Conservation (phyloP, 192 early-diverging fungal species). For the Coemansia sp. region DNA sequence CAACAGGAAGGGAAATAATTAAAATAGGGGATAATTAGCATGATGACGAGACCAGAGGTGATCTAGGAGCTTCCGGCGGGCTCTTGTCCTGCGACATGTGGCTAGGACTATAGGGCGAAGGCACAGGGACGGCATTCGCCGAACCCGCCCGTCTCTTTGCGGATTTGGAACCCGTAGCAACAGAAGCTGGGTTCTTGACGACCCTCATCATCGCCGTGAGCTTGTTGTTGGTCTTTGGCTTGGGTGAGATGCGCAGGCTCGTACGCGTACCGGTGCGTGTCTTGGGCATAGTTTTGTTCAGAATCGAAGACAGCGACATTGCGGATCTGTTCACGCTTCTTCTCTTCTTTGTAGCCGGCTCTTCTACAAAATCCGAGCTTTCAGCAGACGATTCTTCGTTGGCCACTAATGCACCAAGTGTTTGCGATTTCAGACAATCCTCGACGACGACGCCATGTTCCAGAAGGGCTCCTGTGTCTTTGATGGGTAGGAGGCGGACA, state of each 20-base stretch:
- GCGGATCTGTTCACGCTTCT: not conserved
- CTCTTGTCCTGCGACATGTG: not conserved
- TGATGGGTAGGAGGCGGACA: conserved; percentile 29
- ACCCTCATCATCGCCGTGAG: conserved; percentile 47
- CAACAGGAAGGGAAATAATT: not conserved
- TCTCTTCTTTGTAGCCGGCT: not conserved
- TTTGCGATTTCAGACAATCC: not conserved
- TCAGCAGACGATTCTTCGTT: not conserved
- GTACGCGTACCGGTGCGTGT: not conserved
- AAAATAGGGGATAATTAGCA: too few species aligned
- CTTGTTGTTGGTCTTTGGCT: conserved; percentile 22
- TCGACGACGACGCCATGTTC: not conserved
- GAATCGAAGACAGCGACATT: conserved; percentile 3
- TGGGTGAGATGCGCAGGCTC: not conserved
- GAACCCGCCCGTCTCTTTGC: not conserved
- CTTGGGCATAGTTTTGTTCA: not conserved
- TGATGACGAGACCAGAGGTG: conserved; percentile 17
- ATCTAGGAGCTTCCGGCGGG: conserved; percentile 14
- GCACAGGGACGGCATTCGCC: not conserved
- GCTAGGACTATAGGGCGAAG: not conserved
- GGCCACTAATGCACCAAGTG: not conserved
- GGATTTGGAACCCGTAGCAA: conserved; percentile 3
- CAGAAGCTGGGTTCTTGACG: conserved; percentile 14
- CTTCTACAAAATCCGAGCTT: not conserved
- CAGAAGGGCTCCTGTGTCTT: not conserved